Evolutionary conservation across 2,329 filamentous ascomycete species (phyloP).

Genomic region (Nothophoma quercina): DNA sequence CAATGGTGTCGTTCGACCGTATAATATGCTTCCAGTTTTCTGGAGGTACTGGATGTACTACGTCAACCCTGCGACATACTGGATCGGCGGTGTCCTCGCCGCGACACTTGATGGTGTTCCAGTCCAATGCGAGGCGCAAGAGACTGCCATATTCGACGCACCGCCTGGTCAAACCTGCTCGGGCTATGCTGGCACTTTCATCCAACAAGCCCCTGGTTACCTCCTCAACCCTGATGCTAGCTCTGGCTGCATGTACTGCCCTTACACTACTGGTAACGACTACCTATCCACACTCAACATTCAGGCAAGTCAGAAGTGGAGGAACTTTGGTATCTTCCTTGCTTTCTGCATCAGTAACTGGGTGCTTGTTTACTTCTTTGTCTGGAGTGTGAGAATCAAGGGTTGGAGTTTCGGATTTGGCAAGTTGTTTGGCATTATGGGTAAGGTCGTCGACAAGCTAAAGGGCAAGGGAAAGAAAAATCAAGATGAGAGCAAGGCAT

Average conservation of each 20-base stretch:
- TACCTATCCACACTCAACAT: slow-evolving; percentile 70
- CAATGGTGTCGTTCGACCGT: slow-evolving; percentile 79
- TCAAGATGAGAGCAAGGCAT: slow-evolving; percentile 10
- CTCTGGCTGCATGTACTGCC: slow-evolving; percentile 72
- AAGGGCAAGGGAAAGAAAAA: slow-evolving; percentile 26
- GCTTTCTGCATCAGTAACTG: slow-evolving; percentile 76
- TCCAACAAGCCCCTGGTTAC: slow-evolving; percentile 64
- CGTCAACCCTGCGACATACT: slow-evolving; percentile 73
- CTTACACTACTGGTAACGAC: slow-evolving; percentile 69
- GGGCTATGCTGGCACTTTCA: slow-evolving; percentile 69
- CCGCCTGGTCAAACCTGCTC: slow-evolving; percentile 70
- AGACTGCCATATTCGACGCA: slow-evolving; percentile 71
- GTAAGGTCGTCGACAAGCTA: slow-evolving; percentile 36
- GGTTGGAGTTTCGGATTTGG: slow-evolving; percentile 76
- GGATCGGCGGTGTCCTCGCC: slow-evolving; percentile 73
- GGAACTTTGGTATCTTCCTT: slow-evolving; percentile 75
- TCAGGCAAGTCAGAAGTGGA: slow-evolving; percentile 69
- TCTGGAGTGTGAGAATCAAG: slow-evolving; percentile 74
- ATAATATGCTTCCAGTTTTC: slow-evolving; percentile 69
- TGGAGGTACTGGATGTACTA: slow-evolving; percentile 78
- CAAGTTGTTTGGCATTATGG: slow-evolving; percentile 60
- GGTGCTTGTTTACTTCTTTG: slow-evolving; percentile 77
- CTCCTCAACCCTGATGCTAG: slow-evolving; percentile 68
- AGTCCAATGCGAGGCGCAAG: slow-evolving; percentile 56
- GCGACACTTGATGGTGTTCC: slow-evolving; percentile 64